Percentiles rank a stretch among this genome's conserved stretches.
Evolutionary conservation across 2,329 filamentous ascomycete species (phyloP).

Genomic region (Immersiporthe knoxdaviesiana): DNA sequence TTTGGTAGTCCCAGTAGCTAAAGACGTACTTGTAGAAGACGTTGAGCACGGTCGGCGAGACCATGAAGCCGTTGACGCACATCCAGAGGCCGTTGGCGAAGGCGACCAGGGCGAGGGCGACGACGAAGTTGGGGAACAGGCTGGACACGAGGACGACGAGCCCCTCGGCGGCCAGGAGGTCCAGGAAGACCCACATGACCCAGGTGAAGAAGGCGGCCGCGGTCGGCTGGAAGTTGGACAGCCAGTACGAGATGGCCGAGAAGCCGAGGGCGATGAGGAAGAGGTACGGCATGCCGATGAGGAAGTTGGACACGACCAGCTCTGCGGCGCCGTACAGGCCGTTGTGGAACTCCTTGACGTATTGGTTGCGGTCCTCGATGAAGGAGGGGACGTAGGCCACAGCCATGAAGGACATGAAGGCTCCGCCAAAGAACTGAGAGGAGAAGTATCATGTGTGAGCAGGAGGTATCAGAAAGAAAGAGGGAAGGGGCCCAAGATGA

Average conservation of each 20-base stretch:
- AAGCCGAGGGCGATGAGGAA: constrained; percentile 79
- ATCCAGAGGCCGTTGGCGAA: constrained; percentile 92
- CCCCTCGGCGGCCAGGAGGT: constrained; percentile 79
- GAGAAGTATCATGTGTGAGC: background rate
- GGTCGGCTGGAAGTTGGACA: constrained; percentile 72
- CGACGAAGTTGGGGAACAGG: constrained; percentile 78
- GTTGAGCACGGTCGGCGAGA: constrained; percentile 72
- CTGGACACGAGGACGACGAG: constrained; percentile 77
- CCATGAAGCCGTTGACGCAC: constrained; percentile 82
- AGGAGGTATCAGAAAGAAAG: background rate
- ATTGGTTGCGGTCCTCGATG: constrained; percentile 75
- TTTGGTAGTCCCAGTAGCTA: constrained; percentile 86
- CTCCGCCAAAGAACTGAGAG: constrained; percentile 70
- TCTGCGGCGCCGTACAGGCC: constrained; percentile 76
- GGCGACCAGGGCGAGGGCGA: constrained; percentile 76
- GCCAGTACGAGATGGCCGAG: constrained; percentile 77
- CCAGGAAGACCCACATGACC: constrained; percentile 84
- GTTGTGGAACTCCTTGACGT: constrained; percentile 78
- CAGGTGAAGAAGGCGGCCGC: constrained; percentile 73
- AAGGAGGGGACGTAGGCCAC: constrained; percentile 85
- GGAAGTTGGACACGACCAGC: constrained; percentile 78
- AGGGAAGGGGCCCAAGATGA: no score
- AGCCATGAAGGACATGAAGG: constrained; percentile 81
- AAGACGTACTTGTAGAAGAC: constrained; percentile 86
- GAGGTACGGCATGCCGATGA: constrained; percentile 80